Evolutionary conservation across 768 basidiomycete species (phyloP).

Genomic region (Pholiota microspora): DNA sequence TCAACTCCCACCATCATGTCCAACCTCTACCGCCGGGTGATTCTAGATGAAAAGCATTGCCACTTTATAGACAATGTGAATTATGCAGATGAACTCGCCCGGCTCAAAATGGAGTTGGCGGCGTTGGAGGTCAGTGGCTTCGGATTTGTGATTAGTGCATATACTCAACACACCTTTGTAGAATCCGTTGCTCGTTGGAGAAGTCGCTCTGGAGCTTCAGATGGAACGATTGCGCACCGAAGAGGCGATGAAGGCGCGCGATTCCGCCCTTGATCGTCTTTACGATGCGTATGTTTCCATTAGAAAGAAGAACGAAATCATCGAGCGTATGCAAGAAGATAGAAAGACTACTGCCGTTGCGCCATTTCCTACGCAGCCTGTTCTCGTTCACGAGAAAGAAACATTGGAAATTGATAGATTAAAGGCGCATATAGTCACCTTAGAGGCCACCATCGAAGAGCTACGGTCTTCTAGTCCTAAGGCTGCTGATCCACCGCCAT

Average conservation of each 20-base stretch:
- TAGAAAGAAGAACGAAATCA: conserved; percentile 53
- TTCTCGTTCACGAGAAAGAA: conserved; percentile 1
- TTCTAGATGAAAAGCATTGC: conserved; percentile 12
- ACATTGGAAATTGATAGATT: conserved; percentile 24
- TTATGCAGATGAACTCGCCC: conserved; percentile 15
- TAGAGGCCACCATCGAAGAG: conserved; percentile 37
- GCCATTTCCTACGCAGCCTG: conserved; percentile 3
- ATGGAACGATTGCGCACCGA: conserved; percentile 48
- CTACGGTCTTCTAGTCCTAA: conserved; percentile 31
- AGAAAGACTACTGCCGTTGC: conserved; percentile 22
- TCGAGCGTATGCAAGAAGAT: conserved; percentile 46
- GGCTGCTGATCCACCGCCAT: conserved; percentile 34
- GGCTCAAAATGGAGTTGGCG: conserved; percentile 21
- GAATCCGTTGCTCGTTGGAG: conserved; percentile 47
- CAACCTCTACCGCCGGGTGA: not conserved
- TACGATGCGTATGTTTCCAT: conserved; percentile 58
- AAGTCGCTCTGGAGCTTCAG: conserved; percentile 55
- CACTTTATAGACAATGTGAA: conserved; percentile 7
- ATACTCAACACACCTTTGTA: conserved; percentile 13
- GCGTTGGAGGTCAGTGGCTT: conserved; percentile 18
- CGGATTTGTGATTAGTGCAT: not conserved
- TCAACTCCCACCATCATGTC: conserved; percentile 17
- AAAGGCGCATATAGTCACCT: conserved; percentile 35
- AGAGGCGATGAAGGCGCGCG: conserved; percentile 63
- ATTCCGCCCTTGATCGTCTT: conserved; percentile 56